Evolutionary conservation across 768 basidiomycete species (phyloP), one percentile per base, ranked within the genome.

Genomic region (Hypholoma fasciculare): DNA sequence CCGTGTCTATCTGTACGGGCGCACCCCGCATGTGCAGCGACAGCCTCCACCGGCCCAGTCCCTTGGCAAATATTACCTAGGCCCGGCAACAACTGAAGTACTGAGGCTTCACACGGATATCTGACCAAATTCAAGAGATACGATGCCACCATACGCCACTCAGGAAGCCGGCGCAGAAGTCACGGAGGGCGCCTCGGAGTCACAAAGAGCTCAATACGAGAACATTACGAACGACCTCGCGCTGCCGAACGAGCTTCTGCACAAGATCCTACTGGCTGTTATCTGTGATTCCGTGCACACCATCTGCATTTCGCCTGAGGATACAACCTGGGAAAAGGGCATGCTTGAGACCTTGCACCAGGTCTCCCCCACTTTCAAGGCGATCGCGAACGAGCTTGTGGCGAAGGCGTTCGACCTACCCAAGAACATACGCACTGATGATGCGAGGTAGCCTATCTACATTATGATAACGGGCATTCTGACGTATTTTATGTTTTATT

Each of bases 221-320:
- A 39, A 11, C 11, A 39, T 39, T 5, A 39, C 23, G 23, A 23
- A 39, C 38, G 12, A 39, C 47, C 63, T 67, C 5, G 58, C 56
- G 12, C 66, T 77, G n/a, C 77, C 76, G 19, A 74, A 65, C 52
- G 77, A 78, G 52, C 69, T 78, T 1, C 47, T 76, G 1, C 67
- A 74, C 66, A 71, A 71, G 59, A 66, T 77, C 54, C 66, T 78
- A 27, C 56, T 67, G 2, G 61, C 61, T 19, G 68, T 70, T 1
- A 44, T 77, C 17, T 66, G 66, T 12, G 68, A 75, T 36, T 71
- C 69, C 38, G 63, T 77, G 9, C 76, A 77, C 52, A 54, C 66
- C 2, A 67, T 76, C 56, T 72, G 73, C 54, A 53, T 71, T 5
- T 74, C 69, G 19, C 58, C 67, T 3, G 66, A 54, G 11, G 69